These are phyloP conservation scores for Talaromyces liani DNA, from an alignment of 495 filamentous ascomycete genomes.

Conservation along the genomic window DNA sequence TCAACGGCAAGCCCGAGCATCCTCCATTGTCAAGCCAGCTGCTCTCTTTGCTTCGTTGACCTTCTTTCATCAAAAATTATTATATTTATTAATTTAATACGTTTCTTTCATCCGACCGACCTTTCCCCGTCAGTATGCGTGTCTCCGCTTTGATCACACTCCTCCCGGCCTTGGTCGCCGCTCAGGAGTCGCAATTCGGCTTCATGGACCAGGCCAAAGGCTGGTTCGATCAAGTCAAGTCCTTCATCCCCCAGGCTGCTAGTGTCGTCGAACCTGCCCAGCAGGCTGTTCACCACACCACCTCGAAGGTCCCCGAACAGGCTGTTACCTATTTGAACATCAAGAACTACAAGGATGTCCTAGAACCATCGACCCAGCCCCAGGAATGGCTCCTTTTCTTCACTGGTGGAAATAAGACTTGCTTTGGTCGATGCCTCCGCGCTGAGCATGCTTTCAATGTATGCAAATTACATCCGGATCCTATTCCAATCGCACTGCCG, in stretches of 20 bases:
- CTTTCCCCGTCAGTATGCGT: constrained; percentile 49
- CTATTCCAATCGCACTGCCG: background rate
- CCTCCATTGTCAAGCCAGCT: background rate
- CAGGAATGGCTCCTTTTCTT: constrained; percentile 78
- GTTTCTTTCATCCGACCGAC: background rate
- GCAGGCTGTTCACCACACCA: constrained; percentile 41
- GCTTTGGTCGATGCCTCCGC: constrained; percentile 55
- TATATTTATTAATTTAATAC: background rate
- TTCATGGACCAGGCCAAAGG: constrained; percentile 61
- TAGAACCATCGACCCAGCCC: constrained; percentile 54
- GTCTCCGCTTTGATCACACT: constrained; percentile 56
- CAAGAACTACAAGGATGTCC: constrained; percentile 63
- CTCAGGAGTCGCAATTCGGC: constrained; percentile 61
- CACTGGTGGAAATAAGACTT: constrained; percentile 83
- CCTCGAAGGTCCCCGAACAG: constrained; percentile 48
- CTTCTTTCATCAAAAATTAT: background rate
- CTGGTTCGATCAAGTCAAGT: constrained; percentile 55
- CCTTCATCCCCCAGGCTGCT: constrained; percentile 49
- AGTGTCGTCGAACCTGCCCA: constrained; percentile 31
- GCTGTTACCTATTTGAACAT: constrained; percentile 55
- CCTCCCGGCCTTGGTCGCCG: constrained; percentile 62
- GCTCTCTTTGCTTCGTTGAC: background rate
- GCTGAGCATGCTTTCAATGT: constrained; percentile 52
- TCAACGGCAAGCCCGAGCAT: background rate
- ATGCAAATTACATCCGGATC: constrained; percentile 14